phyloP scores from a whole-genome alignment of 148 eudicot species.

The Cornus florida region DNA sequence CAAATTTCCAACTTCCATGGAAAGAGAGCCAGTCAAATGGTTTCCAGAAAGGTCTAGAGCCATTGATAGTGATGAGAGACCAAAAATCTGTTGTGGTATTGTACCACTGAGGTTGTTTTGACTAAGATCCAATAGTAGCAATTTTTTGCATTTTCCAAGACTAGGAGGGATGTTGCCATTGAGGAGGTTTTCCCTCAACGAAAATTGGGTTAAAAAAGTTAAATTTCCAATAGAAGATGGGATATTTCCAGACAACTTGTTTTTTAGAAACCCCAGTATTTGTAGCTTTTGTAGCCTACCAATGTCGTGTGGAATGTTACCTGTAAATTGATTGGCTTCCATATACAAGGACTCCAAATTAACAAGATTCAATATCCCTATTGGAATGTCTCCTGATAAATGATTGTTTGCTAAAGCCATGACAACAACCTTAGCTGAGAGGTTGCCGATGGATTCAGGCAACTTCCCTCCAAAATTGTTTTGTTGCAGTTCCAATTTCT shows the following conservation, averaged over 20 bases:
- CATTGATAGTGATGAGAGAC: conserved; percentile 3
- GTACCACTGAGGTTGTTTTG: conserved; percentile 25
- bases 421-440: conserved; percentile 1
- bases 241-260: conserved; percentile 27
- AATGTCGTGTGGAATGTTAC: conserved; percentile 20
- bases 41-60: conserved; percentile 16
- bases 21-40: conserved; percentile 24
- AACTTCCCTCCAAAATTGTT: conserved; percentile 22
- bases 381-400: conserved; percentile 27
- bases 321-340: conserved; percentile 6
- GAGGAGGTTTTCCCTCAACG: conserved; percentile 13
- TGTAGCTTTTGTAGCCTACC: conserved; percentile 8
- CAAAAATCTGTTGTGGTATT: conserved; percentile 23
- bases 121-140: conserved; percentile 10
- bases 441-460: conserved; percentile 21
- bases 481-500: too few relatives aligned
- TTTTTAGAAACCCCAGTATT: neutral
- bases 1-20: conserved; percentile 25
- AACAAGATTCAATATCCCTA: conserved; percentile 12
- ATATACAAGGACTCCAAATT: neutral
- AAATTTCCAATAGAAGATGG: conserved; percentile 38
- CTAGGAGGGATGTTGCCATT: conserved; percentile 35
- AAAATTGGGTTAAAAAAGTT: conserved; percentile 8
- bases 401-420: neutral
- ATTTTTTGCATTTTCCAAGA: conserved; percentile 24